Conservation (phyloP, 305 asterid species). For the Fraxinus sp. region DNA sequence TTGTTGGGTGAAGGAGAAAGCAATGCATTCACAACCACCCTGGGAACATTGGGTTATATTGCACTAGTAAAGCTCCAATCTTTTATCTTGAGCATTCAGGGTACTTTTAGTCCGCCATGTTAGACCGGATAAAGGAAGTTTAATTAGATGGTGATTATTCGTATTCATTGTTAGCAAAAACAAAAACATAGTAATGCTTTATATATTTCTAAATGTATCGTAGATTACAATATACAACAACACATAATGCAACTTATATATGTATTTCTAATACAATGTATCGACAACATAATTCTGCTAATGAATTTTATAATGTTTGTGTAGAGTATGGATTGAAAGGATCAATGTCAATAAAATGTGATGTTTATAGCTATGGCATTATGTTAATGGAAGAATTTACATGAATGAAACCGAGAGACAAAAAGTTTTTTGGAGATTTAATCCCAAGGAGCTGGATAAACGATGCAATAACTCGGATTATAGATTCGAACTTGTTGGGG, state of each 20-base stretch:
- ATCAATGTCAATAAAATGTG: slow-evolving; percentile 6
- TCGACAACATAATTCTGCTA: background rate
- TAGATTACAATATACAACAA: background rate
- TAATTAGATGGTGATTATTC: no score
- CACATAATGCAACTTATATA: background rate
- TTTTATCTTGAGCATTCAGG: background rate
- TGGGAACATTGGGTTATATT: slow-evolving; percentile 12
- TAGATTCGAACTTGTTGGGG: slow-evolving; percentile 5
- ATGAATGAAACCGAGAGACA: slow-evolving; percentile 4
- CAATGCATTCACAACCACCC: background rate
- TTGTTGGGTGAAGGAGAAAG: background rate
- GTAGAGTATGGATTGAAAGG: slow-evolving; percentile 25
- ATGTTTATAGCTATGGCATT: slow-evolving; percentile 24
- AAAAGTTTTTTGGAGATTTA: background rate
- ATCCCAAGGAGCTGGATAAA: background rate
- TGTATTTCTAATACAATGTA: background rate
- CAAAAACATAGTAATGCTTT: no score
- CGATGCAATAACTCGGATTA: background rate
- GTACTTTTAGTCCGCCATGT: no score
- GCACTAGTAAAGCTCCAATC: background rate
- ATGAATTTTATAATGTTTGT: background rate
- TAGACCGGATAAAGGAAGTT: background rate
- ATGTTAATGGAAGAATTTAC: slow-evolving; percentile 26
- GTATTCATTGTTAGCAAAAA: background rate
- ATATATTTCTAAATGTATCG: no score